Evolutionary conservation across 2,329 filamentous ascomycete species (phyloP).

Genomic region (Epichloe amarillans): DNA sequence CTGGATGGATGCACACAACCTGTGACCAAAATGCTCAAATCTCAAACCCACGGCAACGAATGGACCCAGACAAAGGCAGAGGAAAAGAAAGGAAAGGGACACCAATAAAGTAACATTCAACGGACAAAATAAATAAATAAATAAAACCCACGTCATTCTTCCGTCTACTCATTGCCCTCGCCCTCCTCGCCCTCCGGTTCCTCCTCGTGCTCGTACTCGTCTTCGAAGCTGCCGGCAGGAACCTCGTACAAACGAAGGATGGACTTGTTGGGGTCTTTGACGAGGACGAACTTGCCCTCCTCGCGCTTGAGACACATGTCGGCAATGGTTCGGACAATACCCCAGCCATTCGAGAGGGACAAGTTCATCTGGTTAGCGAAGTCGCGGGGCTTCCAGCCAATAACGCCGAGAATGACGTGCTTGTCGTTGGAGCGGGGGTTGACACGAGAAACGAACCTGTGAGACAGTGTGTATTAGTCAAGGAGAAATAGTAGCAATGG

Average conservation of each 20-base stretch:
- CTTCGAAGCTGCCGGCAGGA: slow-evolving; percentile 76
- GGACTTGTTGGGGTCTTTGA: slow-evolving; percentile 93
- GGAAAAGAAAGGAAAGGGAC: neutral
- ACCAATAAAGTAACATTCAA: neutral
- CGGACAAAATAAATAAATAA: too few relatives aligned
- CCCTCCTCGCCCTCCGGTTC: slow-evolving; percentile 34
- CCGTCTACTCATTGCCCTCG: slow-evolving; percentile 17
- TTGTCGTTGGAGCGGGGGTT: slow-evolving; percentile 88
- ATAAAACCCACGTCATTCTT: neutral
- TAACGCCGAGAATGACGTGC: slow-evolving; percentile 88
- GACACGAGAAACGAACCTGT: slow-evolving; percentile 82
- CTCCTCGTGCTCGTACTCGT: slow-evolving; percentile 63
- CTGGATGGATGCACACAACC: neutral
- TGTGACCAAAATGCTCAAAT: neutral
- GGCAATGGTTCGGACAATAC: slow-evolving; percentile 93
- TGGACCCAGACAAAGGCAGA: neutral
- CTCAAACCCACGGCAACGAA: neutral
- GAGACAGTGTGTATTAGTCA: slow-evolving; percentile 14
- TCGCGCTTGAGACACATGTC: slow-evolving; percentile 77
- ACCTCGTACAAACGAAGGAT: slow-evolving; percentile 90
- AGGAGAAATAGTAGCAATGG: too few relatives aligned
- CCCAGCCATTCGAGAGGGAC: slow-evolving; percentile 94
- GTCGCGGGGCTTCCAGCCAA: slow-evolving; percentile 95
- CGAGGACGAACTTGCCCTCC: slow-evolving; percentile 69
- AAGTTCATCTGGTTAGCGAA: slow-evolving; percentile 98